phyloP scores from a whole-genome alignment of 345 rosid genomes.

The Citrus reticulata region DNA sequence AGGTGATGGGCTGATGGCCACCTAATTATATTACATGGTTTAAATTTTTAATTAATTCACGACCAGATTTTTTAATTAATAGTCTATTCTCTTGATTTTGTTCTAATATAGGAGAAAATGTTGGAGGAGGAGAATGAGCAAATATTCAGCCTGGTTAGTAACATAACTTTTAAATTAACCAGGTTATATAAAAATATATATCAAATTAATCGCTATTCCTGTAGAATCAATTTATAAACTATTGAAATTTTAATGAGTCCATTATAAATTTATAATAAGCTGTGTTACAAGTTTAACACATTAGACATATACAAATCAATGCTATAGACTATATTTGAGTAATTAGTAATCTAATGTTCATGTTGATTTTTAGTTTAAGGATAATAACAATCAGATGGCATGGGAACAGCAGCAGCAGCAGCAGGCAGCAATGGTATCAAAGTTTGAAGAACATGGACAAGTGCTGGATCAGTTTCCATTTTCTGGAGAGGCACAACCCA shows the following conservation, averaged over 20 bases:
- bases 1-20: constrained; percentile 27
- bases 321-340: neutral
- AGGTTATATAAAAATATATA: neutral
- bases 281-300: neutral
- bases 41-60: neutral
- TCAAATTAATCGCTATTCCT: no score
- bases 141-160: constrained; percentile 25
- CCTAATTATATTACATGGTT: neutral
- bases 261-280: no score
- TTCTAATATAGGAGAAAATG: constrained; percentile 23
- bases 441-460: constrained; percentile 4
- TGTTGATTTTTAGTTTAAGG: neutral
- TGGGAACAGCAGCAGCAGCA: constrained; percentile 21
- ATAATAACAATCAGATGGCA: neutral
- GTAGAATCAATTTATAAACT: no score
- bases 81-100: neutral
- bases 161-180: neutral
- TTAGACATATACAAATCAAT: neutral
- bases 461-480: constrained; percentile 24
- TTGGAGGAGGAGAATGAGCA: constrained; percentile 36
- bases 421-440: neutral
- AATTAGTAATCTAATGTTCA: no score
- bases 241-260: no score
- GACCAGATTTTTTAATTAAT: neutral
- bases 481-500: constrained; percentile 17